Conservation (phyloP, 768 basidiomycete genomes). For the Leccinum obscurum region DNA sequence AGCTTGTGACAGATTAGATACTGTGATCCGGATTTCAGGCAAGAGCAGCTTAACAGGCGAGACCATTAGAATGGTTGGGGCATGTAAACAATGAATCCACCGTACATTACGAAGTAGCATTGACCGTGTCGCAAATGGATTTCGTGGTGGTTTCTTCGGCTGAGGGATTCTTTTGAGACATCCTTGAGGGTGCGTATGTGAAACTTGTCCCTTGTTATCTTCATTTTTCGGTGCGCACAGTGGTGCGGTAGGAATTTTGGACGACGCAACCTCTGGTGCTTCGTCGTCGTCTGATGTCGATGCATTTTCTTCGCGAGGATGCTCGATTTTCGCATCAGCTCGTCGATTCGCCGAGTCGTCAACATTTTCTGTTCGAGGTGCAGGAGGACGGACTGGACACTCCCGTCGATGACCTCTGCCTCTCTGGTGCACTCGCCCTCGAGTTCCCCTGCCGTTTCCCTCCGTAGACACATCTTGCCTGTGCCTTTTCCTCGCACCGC, state of each 20-base stretch:
- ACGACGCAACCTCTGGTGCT: constrained; percentile 59
- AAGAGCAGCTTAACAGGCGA: constrained; percentile 59
- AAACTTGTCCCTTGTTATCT: constrained; percentile 5
- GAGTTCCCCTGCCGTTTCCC: constrained; percentile 2
- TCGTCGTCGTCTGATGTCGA: constrained; percentile 40
- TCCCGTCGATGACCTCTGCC: constrained; percentile 35
- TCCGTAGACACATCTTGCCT: constrained; percentile 27
- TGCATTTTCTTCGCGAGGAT: constrained; percentile 11
- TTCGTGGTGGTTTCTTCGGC: constrained; percentile 53
- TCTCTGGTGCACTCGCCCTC: constrained; percentile 20
- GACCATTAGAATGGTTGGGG: constrained; percentile 7
- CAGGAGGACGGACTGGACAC: constrained; percentile 2
- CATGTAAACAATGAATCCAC: not conserved
- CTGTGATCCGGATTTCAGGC: constrained; percentile 83
- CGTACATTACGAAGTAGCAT: constrained; percentile 80
- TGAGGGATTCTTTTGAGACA: constrained; percentile 32
- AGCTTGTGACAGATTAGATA: constrained; percentile 91
- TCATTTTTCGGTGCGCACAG: constrained; percentile 10
- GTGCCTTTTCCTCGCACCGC: constrained; percentile 44
- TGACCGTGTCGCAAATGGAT: constrained; percentile 67
- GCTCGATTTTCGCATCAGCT: not conserved
- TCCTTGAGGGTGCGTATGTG: constrained; percentile 7
- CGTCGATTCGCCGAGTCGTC: not conserved
- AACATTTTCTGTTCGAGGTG: not conserved
- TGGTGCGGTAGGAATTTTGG: constrained; percentile 39